Base-by-base conservation (phyloP, 257 asterid species). In the Nicotiana attenuata region DNA sequence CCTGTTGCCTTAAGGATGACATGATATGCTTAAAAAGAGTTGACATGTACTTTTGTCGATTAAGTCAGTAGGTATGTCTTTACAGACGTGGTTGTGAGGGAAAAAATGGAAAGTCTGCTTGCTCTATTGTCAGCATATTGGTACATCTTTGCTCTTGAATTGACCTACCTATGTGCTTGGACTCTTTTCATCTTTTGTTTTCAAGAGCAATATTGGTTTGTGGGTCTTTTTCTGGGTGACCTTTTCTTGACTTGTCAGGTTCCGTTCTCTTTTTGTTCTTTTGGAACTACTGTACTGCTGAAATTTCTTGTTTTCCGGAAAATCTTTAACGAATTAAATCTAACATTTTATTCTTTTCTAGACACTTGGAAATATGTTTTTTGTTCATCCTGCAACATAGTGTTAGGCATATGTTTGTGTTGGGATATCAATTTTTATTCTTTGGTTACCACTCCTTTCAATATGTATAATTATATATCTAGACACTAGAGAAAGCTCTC, bases 101-200 rank as follows among this genome's bases (percentile, higher is more conserved):
- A 3, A 8, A 7, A 6, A 13, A 11, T 69, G 78, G 78, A 20
- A 41, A 69, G 33, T 15, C 45, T 41, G 52, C n/a, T 69, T 69
- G 57, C 59, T 41, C 5, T 41, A 38, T 69, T 41, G 14, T 20
- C 33, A 69, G 78, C 22, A 20, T 41, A 20, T 29, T 41, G 6
- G 57, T 41, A 41, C 57, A 45, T 69, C 57, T 38, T 69, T 38
- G 59, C 77, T 35, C 19, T 68, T 68, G 77, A 68, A 19, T 68
- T 68, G 77, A 35, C 31, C 19, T 68, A 20, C 57, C n/a, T 69
- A 3, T 41, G 78, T n/a, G 78, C 33, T 69, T 41, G 57, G 29
- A 69, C 22, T 69, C 59, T 69, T 69, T 69, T 20, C 59, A 41
- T 69, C 78, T 41, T 69, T 69, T 59, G n/a, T n/a, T 69, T 68